Base-by-base conservation (phyloP, 2,329 filamentous ascomycete genomes). In the Aotearoamyces nothofagi region DNA sequence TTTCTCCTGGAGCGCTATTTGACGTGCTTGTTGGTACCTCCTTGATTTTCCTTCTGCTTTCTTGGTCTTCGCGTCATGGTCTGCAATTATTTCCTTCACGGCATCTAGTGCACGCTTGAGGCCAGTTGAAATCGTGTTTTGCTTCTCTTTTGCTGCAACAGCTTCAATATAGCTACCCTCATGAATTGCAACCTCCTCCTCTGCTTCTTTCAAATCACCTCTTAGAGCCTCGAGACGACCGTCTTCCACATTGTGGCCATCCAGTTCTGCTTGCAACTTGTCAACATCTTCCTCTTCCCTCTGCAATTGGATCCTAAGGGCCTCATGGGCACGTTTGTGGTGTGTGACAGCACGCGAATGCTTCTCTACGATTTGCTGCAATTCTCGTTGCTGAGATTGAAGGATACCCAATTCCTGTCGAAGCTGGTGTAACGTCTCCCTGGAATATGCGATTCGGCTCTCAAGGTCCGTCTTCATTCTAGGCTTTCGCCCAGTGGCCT, bases 391-490 rank as follows among this genome's bases (percentile, higher is more conserved):
- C 10, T 34, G 23, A 3, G 29, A 33, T 23, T 45, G 60, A 4
- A 76, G 50, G 2, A 63, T 58, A 3, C 54, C 51, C 26, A 72
- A 49, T 33, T 79, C 69, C 5, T 52, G 47, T 29, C 64, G 60
- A 3, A 79, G 57, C 20, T 70, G 63, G 15, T 61, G 53, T 3
- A 69, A 37, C 4, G 56, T 54, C 15, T 69, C 60, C 33, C 55
- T 55, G 24, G 65, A 59, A 9, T 65, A 52, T 5, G 50, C 46
- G 22, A 86, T 64, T 43, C 82, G 78, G 11, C 66, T 67, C 32
- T 69, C 76, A 15, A 69, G 60, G 45, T 92, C 80, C 1, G 79
- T 76, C 45, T 77, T 78, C 72, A 93, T 92, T n/a, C 84, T 71
- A 14, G 78, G 61, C 7, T 54, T 55, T 22, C 34, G 29, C 5